Evolutionary conservation across 2,329 filamentous ascomycete species (phyloP), one percentile per base, ranked within the genome.

Genomic region (Stachybotrys chlorohalonatus): DNA sequence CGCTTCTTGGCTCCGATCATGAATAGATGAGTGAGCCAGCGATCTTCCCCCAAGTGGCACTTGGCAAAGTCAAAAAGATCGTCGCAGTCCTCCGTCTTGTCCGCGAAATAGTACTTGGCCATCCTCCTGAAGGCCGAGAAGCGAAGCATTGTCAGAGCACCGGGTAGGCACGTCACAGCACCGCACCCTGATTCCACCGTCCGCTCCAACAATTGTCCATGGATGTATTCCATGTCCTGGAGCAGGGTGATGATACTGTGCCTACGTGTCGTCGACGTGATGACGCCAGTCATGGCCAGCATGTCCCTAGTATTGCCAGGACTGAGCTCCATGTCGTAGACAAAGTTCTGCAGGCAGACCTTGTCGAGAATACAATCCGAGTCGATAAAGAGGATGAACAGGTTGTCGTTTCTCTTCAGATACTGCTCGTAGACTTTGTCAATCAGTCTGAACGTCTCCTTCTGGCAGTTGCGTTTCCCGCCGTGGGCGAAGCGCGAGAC

Each of bases 61-160:
- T 97, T 97, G 55, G 90, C 91, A 67, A 93, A 97, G 68, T 99
- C 93, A 66, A 99, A 99, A 11, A 97, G 78, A 69, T 97, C 93
- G 57, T 95, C 90, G 65, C 91, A 96, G 66, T 95, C 89, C 70
- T 96, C 93, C 5, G 91, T 90, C 70, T 96, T 95, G 72, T 96
- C 93, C 46, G 92, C 91, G 70, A 99, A 99, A 73, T 99, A 97
- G 73, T 96, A 96, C 67, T 95, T 95, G 65, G 93, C 90, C 91
- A 99, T 96, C 65, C 89, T 87, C 55, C 92, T 83, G 73, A 99
- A 97, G 6, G 94, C 94, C 2, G 93, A 96, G 73, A 96, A 96
- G 53, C 94, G 89, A 53, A 99, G 76, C 75, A 96, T 95, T 1
- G 93, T 97, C 61, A 97, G 74, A n/a, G 93, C 93, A 31, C 94